A percentile compares a stretch with the other conserved stretches of the same genome.
Conservation (phyloP, 2,329 filamentous ascomycete species). For the Coniochaeta hoffmannii region DNA sequence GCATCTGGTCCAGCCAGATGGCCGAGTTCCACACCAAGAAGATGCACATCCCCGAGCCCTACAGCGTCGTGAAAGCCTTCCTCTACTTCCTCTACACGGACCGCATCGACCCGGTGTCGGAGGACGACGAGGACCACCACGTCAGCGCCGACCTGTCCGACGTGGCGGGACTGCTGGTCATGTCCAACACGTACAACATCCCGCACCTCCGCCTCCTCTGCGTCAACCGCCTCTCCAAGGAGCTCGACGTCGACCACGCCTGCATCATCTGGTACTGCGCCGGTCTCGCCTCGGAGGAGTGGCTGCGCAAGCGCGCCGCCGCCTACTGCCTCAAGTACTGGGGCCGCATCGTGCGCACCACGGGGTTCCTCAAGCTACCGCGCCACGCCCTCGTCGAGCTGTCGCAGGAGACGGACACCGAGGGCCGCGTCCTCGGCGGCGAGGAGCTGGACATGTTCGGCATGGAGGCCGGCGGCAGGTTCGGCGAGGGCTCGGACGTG, state of each 20-base stretch:
- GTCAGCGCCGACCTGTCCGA: constrained; percentile 74
- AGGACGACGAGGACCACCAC: constrained; percentile 24
- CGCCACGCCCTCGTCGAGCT: constrained; percentile 79
- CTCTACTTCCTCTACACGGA: constrained; percentile 96
- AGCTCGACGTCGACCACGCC: constrained; percentile 89
- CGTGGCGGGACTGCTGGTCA: constrained; percentile 88
- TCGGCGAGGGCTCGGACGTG: constrained; percentile 23
- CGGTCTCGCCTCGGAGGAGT: constrained; percentile 82
- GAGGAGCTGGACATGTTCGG: constrained; percentile 64
- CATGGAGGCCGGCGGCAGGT: constrained; percentile 38
- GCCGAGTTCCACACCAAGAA: constrained; percentile 93
- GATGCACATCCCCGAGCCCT: constrained; percentile 97
- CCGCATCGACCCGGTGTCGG: constrained; percentile 57
- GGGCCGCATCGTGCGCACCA: constrained; percentile 86
- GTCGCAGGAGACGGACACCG: constrained; percentile 86
- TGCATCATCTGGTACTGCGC: constrained; percentile 96
- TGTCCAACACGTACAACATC: constrained; percentile 98
- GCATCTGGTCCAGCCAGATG: constrained; percentile 91
- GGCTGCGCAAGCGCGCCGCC: constrained; percentile 83
- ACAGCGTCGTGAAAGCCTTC: constrained; percentile 88
- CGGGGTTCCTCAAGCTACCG: constrained; percentile 75
- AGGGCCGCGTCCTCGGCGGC: constrained; percentile 83
- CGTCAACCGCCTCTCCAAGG: constrained; percentile 80
- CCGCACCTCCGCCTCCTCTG: constrained; percentile 85
- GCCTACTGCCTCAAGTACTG: constrained; percentile 88